Evolutionary conservation across 371 early-diverging fungal genomes (phyloP), one percentile per base, ranked within the genome.

Genomic region (Mucor mucedo): DNA sequence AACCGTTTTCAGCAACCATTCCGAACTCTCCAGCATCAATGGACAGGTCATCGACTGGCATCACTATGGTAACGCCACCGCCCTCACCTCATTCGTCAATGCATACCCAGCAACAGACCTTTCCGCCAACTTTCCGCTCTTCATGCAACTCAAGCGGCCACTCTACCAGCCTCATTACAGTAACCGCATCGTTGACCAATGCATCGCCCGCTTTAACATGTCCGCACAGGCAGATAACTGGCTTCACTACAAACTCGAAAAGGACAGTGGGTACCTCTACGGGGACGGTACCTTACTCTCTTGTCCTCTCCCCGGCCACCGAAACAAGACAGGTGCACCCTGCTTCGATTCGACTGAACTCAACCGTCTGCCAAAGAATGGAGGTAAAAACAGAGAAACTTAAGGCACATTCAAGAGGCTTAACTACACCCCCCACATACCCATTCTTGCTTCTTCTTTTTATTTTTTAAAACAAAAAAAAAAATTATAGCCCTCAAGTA

Each of bases 51-150:
- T 78, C 9, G 67, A 82, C 53, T 75, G 73, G 75, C 52, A 60
- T 29, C 53, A 70, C 32, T 65, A 61, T 21, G 67, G 63, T n/a
- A 53, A 52, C 50, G 40, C 44, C 3, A 41, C 64, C 16, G 49
- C 57, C 38, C 62, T 82, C 58, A 78, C 78, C 11, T 29, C 56
- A 3, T 60, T 63, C 33, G 74, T 78, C 3, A 71, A 62, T 21
- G 52, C 52, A 38, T 75, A 82, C 60, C 65, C 72, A 9, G 74
- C 73, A 27, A 49, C 62, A n/a, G 83, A 82, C 40, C 64, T 79
- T 1, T 82, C 83, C 6, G 67, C 78, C 52, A 70, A 78, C 62
- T 82, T 82, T 52, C 83, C 83, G 5, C 57, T 38, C 5, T 82
- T 78, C 47, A 78, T 76, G 66, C 42, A 61, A 11, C 60, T 82